Base-by-base conservation (phyloP, 2,329 filamentous ascomycete species). In the Chaetomium sp. region DNA sequence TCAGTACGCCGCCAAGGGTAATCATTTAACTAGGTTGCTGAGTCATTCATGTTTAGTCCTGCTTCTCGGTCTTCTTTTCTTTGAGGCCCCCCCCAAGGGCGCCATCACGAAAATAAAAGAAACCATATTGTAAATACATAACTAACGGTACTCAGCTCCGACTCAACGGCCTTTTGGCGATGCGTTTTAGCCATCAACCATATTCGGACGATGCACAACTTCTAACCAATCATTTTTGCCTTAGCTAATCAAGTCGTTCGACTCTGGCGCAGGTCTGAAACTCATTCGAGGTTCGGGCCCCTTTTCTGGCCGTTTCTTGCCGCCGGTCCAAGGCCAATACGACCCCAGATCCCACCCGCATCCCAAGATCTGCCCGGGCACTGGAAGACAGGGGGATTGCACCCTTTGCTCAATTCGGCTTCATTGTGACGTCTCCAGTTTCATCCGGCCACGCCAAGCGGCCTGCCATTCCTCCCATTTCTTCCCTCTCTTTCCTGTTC, bases 231-330 rank as follows among this genome's bases (percentile, higher is more conserved):
- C 62, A 47, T 65, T n/a, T 10, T 16, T 23, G 25, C 68, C 71
- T 73, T 73, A 71, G 54, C 59, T 70, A 70, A 70, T 51, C 49
- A 57, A 69, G 75, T 75, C 73, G 72, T 73, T 74, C 74, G 72
- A 77, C 71, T 78, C 75, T 80, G 78, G 70, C 71, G 74, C 81
- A 82, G 69, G 63, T 72, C 76, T 83, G 81, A 83, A 83, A 83
- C 81, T 70, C 54, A 54, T 13, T 16, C 59, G n/a, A 38, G 49
- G 47, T 49, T 35, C 23, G n/a, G 9, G 21, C 47, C 60, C 61
- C 50, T 38, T 61, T n/a, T 56, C 38, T 27, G 47, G 49, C 4
- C 47, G 42, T 23, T 16, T 45, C 38, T 45, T 64, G 35, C 59
- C 50, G 56, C 58, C 23, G 42, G 25, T 53, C 50, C 21, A 23